These are phyloP conservation scores for Hemisphaericaspora xylofermentans DNA, from an alignment of 1,139 yeast species.

Conservation along the genomic window DNA sequence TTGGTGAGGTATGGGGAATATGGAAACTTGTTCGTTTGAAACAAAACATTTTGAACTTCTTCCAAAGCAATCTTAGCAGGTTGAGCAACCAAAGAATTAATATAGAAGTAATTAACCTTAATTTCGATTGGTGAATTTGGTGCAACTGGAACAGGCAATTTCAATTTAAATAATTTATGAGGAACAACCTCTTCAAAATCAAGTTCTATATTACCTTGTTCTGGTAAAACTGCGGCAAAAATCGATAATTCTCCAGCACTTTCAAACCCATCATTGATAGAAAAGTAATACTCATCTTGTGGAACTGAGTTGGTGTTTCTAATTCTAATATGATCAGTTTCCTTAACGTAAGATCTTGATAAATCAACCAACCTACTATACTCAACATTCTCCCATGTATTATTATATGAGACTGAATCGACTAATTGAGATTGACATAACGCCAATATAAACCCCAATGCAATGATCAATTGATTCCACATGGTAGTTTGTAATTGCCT, in stretches of 20 bases:
- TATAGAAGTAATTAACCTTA: constrained; percentile 52
- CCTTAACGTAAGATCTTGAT: constrained; percentile 64
- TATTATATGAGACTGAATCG: constrained; percentile 8
- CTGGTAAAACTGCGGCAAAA: constrained; percentile 33
- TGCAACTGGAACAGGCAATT: constrained; percentile 63
- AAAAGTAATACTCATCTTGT: constrained; percentile 54
- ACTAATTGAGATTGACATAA: constrained; percentile 10
- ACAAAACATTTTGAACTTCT: constrained; percentile 61
- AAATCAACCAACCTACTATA: constrained; percentile 60
- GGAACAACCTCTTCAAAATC: constrained; percentile 32
- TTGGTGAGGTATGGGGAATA: constrained; percentile 63
- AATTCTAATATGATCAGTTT: constrained; percentile 53
- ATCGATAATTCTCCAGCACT: constrained; percentile 49
- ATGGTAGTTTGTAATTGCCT: neutral
- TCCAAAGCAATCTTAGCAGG: constrained; percentile 63
- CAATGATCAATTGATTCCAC: constrained; percentile 9
- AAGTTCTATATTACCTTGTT: constrained; percentile 19
- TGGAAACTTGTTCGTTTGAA: constrained; percentile 56
- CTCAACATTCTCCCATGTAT: constrained; percentile 46
- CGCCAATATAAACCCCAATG: constrained; percentile 10
- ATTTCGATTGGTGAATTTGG: constrained; percentile 57
- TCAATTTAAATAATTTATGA: constrained; percentile 40
- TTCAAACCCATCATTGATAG: constrained; percentile 47
- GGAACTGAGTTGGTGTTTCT: constrained; percentile 61
- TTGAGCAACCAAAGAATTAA: constrained; percentile 52